These are phyloP conservation scores for Populus tomentosa DNA, from an alignment of 441 rosid genomes.

Conservation along the genomic window DNA sequence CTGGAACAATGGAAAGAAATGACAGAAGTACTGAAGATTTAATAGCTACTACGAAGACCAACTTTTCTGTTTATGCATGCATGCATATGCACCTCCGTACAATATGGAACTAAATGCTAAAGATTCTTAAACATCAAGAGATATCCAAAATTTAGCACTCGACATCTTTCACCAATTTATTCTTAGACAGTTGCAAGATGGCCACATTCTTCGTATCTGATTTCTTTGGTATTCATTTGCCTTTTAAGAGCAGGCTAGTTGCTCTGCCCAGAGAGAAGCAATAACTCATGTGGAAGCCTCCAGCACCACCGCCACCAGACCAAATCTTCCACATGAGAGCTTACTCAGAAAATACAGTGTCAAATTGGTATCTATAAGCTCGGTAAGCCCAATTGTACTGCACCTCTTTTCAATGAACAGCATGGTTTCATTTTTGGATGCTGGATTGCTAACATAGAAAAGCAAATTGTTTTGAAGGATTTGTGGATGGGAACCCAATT, in stretches of 20 bases:
- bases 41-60: too few relatives aligned
- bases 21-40: too few relatives aligned
- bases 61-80: too few relatives aligned
- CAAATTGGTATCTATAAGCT: slow-evolving; percentile 35
- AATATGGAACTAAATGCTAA: too few relatives aligned
- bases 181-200: too few relatives aligned
- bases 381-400: slow-evolving; percentile 32
- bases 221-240: neutral
- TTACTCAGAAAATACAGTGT: slow-evolving; percentile 42
- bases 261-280: slow-evolving; percentile 19
- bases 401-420: slow-evolving; percentile 3
- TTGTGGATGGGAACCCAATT: slow-evolving; percentile 59
- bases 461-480: slow-evolving; percentile 33
- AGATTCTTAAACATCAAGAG: too few relatives aligned
- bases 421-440: neutral
- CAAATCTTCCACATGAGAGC: slow-evolving; percentile 23
- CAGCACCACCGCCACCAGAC: slow-evolving; percentile 7
- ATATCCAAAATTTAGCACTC: too few relatives aligned
- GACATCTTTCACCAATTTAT: too few relatives aligned
- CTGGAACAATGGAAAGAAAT: too few relatives aligned
- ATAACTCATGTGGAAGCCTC: slow-evolving; percentile 11
- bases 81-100: too few relatives aligned
- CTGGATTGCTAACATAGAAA: slow-evolving; percentile 4
- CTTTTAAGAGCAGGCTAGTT: slow-evolving; percentile 25
- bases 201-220: too few relatives aligned